A percentile compares a stretch with the other conserved stretches of the same genome.
phyloP scores from a whole-genome alignment of 2,329 filamentous ascomycete genomes.

The Hymenoscyphus fructigenus region DNA sequence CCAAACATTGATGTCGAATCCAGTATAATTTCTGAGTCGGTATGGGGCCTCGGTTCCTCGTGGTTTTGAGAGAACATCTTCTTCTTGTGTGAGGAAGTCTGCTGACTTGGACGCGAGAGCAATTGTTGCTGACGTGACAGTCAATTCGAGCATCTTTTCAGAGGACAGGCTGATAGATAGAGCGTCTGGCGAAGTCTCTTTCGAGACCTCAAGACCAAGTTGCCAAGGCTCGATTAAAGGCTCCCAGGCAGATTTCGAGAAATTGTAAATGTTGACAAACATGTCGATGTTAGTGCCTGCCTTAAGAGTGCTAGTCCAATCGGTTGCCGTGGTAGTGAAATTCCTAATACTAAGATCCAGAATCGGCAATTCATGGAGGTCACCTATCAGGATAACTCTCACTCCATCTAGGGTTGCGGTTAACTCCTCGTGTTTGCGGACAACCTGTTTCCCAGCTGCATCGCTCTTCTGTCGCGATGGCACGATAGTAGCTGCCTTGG shows the following conservation, averaged over 20 bases:
- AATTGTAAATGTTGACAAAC: conserved; percentile 97
- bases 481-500: conserved; percentile 39
- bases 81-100: conserved; percentile 81
- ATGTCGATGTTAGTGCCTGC: conserved; percentile 90
- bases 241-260: conserved; percentile 98
- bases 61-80: conserved; percentile 91
- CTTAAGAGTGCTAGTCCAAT: conserved; percentile 87
- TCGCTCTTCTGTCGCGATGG: conserved; percentile 40
- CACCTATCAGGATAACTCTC: conserved; percentile 89
- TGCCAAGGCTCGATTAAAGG: conserved; percentile 95
- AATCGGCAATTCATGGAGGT: conserved; percentile 91
- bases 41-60: conserved; percentile 90
- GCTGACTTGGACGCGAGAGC: conserved; percentile 91
- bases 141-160: conserved; percentile 87
- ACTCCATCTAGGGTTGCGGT: conserved; percentile 85
- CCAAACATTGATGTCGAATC: conserved; percentile 84
- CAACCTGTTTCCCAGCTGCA: conserved; percentile 41
- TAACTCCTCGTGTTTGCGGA: conserved; percentile 68
- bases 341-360: conserved; percentile 91
- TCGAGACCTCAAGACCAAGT: conserved; percentile 84
- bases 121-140: conserved; percentile 89
- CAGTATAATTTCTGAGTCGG: conserved; percentile 90
- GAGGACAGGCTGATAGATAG: conserved; percentile 85
- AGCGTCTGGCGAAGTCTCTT: conserved; percentile 70
- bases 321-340: conserved; percentile 79